Conservation (phyloP, 371 early-diverging fungal species). For the Mucor racemosus region DNA sequence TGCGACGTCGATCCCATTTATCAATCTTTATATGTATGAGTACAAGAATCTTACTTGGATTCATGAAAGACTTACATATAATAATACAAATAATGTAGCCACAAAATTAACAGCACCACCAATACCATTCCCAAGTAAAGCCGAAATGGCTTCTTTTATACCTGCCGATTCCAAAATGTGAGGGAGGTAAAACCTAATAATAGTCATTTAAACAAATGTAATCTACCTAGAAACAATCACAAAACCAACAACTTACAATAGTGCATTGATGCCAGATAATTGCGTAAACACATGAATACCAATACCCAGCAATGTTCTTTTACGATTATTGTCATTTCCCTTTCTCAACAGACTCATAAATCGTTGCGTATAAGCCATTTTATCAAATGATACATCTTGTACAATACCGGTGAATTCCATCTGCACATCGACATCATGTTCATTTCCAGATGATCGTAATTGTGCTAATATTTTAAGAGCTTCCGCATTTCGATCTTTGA, state of each 20-base stretch:
- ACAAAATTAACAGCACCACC: slow-evolving; percentile 69
- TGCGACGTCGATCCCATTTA: slow-evolving; percentile 62
- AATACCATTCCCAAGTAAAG: slow-evolving; percentile 67
- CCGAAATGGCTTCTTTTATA: slow-evolving; percentile 49
- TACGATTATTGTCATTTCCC: slow-evolving; percentile 60
- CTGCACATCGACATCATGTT: slow-evolving; percentile 27
- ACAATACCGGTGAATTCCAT: slow-evolving; percentile 77
- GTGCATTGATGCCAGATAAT: slow-evolving; percentile 77
- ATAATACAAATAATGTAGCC: slow-evolving; percentile 72
- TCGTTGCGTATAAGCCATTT: slow-evolving; percentile 71
- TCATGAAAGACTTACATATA: slow-evolving; percentile 55
- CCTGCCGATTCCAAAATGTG: slow-evolving; percentile 71
- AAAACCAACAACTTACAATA: slow-evolving; percentile 55
- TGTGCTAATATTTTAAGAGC: slow-evolving; percentile 71
- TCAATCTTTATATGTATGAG: slow-evolving; percentile 50
- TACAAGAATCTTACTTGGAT: neutral
- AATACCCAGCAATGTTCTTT: slow-evolving; percentile 71
- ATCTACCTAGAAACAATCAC: neutral
- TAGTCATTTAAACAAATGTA: neutral
- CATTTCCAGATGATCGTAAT: slow-evolving; percentile 49
- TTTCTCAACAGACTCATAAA: slow-evolving; percentile 44
- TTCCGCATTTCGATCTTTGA: slow-evolving; percentile 67
- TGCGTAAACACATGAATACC: slow-evolving; percentile 77
- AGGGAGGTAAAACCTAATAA: slow-evolving; percentile 60
- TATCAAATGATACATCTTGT: slow-evolving; percentile 73